Conservation (phyloP, 1,284 basidiomycete genomes). For the Ganoderma meredithae region DNA sequence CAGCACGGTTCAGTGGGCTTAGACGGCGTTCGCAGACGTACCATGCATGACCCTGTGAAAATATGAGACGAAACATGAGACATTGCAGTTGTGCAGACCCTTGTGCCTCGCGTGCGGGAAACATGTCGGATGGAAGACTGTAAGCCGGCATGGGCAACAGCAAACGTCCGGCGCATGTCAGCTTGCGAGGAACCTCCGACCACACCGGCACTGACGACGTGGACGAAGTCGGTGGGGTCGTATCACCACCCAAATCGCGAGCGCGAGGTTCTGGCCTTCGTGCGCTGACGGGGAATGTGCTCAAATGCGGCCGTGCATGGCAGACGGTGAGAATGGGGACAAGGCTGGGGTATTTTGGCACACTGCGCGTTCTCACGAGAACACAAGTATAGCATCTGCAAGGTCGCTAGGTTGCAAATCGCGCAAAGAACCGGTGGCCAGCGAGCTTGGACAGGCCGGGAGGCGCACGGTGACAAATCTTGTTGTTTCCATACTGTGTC, state of each 20-base stretch:
- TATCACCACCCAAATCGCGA: conserved; percentile 22
- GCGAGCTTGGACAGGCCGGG: not conserved
- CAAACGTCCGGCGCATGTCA: conserved; percentile 3
- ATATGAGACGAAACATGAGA: conserved; percentile 6
- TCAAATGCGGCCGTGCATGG: conserved; percentile 23
- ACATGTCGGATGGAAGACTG: conserved; percentile 2
- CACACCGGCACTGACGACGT: conserved; percentile 16
- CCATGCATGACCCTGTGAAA: conserved; percentile 16
- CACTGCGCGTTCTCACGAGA: conserved; percentile 25
- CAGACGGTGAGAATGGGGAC: conserved; percentile 28
- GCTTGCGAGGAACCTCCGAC: conserved; percentile 10
- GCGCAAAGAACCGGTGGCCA: conserved; percentile 14
- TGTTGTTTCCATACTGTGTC: conserved; percentile 7
- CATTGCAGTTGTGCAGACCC: not conserved
- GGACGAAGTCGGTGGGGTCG: conserved; percentile 23
- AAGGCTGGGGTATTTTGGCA: conserved; percentile 24
- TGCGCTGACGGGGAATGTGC: conserved; percentile 23
- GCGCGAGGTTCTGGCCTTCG: conserved; percentile 18
- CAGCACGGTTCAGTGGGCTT: not conserved
- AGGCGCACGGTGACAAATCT: conserved; percentile 6
- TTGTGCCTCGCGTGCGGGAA: conserved; percentile 1
- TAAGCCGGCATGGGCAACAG: not conserved
- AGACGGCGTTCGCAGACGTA: conserved; percentile 9
- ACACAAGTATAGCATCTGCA: conserved; percentile 24
- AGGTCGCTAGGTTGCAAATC: conserved; percentile 28